phyloP scores from a whole-genome alignment of 768 basidiomycete genomes.

The Suillus subluteus region DNA sequence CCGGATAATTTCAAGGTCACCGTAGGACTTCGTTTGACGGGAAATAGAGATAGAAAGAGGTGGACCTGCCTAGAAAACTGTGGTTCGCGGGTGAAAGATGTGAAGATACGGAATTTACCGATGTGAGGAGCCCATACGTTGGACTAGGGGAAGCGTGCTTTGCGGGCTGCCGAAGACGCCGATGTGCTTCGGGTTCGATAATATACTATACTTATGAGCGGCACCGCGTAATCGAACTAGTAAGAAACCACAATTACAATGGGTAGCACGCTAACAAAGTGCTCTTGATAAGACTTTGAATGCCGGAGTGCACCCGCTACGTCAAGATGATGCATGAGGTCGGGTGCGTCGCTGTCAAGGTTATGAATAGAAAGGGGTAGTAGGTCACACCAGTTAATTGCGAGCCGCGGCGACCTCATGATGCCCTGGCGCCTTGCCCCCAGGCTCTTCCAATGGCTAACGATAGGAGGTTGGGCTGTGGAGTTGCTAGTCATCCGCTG shows the following conservation, averaged over 20 bases:
- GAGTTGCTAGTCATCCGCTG: background rate
- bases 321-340: background rate
- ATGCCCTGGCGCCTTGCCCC: background rate
- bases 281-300: constrained; percentile 5
- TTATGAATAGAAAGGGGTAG: constrained; percentile 5
- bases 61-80: background rate
- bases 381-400: background rate
- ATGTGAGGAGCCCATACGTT: background rate
- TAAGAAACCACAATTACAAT: background rate
- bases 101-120: constrained; percentile 6
- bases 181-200: constrained; percentile 1
- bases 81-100: constrained; percentile 5
- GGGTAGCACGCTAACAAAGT: background rate
- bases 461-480: background rate
- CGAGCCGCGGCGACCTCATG: constrained; percentile 3
- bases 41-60: background rate
- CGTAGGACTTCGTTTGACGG: background rate
- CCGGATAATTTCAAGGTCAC: background rate
- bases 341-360: background rate
- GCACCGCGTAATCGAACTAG: background rate
- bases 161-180: background rate
- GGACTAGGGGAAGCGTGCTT: background rate
- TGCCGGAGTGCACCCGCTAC: background rate
- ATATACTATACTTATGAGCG: background rate
- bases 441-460: background rate